A percentile compares a stretch with the other conserved stretches of the same genome.
phyloP scores from a whole-genome alignment of 2,329 filamentous ascomycete genomes.

The Zalaria sp. region DNA sequence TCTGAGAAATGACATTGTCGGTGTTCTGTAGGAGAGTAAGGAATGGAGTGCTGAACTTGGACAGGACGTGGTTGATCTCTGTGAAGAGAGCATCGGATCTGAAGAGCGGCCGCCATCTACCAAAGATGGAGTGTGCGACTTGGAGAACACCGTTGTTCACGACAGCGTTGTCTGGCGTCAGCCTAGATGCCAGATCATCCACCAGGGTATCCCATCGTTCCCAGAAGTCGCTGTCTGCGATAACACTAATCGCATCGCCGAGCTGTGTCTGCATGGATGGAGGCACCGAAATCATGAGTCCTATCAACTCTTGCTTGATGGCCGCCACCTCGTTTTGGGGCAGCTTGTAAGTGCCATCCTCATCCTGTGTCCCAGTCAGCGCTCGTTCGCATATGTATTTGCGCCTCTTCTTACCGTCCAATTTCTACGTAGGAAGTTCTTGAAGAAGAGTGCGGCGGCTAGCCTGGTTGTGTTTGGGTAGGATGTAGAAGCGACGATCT shows the following conservation, averaged over 20 bases:
- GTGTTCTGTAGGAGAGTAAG: constrained; percentile 64
- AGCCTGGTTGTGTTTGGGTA: constrained; percentile 69
- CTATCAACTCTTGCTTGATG: constrained; percentile 92
- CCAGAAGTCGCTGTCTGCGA: constrained; percentile 97
- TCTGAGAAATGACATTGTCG: constrained; percentile 56
- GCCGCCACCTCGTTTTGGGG: constrained; percentile 66
- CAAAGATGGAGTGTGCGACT: constrained; percentile 96
- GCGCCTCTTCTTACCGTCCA: constrained; percentile 52
- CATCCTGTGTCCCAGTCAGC: constrained; percentile 43
- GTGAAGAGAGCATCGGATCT: constrained; percentile 83
- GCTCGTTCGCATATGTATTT: not conserved
- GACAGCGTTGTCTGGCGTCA: constrained; percentile 67
- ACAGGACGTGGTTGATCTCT: constrained; percentile 91
- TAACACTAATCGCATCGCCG: constrained; percentile 90
- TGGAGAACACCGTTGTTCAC: constrained; percentile 90
- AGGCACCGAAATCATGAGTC: constrained; percentile 88
- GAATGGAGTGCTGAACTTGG: constrained; percentile 72
- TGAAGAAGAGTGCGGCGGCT: constrained; percentile 85
- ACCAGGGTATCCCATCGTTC: constrained; percentile 92
- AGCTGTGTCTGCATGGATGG: constrained; percentile 81
- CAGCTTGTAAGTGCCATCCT: constrained; percentile 87
- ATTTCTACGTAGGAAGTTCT: constrained; percentile 91
- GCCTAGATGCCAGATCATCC: constrained; percentile 75
- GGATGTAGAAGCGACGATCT: constrained; percentile 67
- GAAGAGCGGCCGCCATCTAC: constrained; percentile 87